Evolutionary conservation across 2,329 filamentous ascomycete genomes (phyloP).

Genomic region (Sporothrix humicola): DNA sequence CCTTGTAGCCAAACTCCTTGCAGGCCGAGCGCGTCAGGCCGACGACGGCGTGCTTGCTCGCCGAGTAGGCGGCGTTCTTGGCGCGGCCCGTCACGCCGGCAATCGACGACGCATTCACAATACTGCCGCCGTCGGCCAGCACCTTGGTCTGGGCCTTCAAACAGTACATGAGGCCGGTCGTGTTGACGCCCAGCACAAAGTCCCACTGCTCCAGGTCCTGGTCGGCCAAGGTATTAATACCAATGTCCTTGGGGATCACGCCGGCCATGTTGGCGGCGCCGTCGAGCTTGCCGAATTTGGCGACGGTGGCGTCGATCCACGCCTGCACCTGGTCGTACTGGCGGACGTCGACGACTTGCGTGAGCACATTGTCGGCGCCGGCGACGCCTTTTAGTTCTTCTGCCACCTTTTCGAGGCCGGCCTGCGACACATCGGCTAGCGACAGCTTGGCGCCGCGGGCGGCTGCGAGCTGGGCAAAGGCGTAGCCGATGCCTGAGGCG

Average conservation of each 20-base stretch:
- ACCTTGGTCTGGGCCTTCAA: slow-evolving; percentile 42
- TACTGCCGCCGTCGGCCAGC: slow-evolving; percentile 46
- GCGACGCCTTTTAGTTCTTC: slow-evolving; percentile 3
- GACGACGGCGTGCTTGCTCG: slow-evolving; percentile 36
- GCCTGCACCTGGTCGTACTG: slow-evolving; percentile 51
- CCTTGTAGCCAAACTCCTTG: slow-evolving; percentile 34
- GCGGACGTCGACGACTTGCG: slow-evolving; percentile 27
- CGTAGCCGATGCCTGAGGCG: slow-evolving; percentile 54
- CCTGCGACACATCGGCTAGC: slow-evolving; percentile 52
- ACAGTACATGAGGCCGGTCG: slow-evolving; percentile 36
- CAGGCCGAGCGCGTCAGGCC: slow-evolving; percentile 35
- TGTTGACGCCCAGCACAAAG: slow-evolving; percentile 35
- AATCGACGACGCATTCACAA: slow-evolving; percentile 52
- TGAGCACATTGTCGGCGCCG: neutral
- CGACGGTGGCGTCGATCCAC: slow-evolving; percentile 56
- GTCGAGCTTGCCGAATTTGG: slow-evolving; percentile 58
- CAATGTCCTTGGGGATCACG: slow-evolving; percentile 50
- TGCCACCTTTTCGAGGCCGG: slow-evolving; percentile 41
- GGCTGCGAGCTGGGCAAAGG: slow-evolving; percentile 51
- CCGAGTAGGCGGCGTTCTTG: slow-evolving; percentile 38
- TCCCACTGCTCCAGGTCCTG: slow-evolving; percentile 46
- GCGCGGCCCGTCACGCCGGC: slow-evolving; percentile 46
- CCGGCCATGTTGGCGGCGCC: slow-evolving; percentile 63
- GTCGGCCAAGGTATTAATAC: slow-evolving; percentile 49
- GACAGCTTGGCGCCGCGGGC: slow-evolving; percentile 51